A percentile compares a stretch with the other conserved stretches of the same genome.
Evolutionary conservation across 306 rosid genomes (phyloP).

Genomic region (Pterocarpus santalinus): DNA sequence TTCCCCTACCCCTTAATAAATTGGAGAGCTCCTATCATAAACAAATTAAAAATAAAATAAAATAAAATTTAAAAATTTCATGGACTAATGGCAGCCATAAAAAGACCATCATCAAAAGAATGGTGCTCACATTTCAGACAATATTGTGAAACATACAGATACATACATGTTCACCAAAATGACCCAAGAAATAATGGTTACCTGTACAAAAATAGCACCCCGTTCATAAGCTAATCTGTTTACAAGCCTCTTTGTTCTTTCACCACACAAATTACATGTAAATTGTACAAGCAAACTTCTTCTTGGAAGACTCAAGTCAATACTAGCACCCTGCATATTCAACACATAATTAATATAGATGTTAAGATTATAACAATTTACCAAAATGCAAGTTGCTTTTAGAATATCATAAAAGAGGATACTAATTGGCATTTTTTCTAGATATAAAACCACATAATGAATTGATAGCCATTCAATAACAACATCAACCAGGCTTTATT

Average conservation of each 20-base stretch:
- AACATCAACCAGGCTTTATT: background rate
- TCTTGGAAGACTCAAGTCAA: constrained; percentile 78
- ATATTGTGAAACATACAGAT: constrained; percentile 23
- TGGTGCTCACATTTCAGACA: constrained; percentile 1
- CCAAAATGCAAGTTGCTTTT: constrained; percentile 7
- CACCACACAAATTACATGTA: constrained; percentile 79
- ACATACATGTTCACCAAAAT: constrained; percentile 1
- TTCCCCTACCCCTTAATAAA: constrained; percentile 10
- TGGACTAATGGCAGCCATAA: no score
- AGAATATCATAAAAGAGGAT: constrained; percentile 30
- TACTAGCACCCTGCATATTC: constrained; percentile 63
- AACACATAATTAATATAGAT: constrained; percentile 18
- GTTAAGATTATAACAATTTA: constrained; percentile 8
- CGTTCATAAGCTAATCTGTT: constrained; percentile 87
- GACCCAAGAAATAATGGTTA: constrained; percentile 43
- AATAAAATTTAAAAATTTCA: background rate
- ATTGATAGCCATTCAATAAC: background rate
- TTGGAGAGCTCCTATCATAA: constrained; percentile 14
- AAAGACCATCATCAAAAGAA: background rate
- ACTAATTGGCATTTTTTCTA: background rate
- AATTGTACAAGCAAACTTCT: constrained; percentile 87
- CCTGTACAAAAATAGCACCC: constrained; percentile 86
- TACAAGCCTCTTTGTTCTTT: constrained; percentile 80
- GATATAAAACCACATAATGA: constrained; percentile 8
- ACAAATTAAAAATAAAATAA: constrained; percentile 3